Evolutionary conservation across 805 yeast genomes (phyloP).

Genomic region (Nakazawaea ambrosiae): DNA sequence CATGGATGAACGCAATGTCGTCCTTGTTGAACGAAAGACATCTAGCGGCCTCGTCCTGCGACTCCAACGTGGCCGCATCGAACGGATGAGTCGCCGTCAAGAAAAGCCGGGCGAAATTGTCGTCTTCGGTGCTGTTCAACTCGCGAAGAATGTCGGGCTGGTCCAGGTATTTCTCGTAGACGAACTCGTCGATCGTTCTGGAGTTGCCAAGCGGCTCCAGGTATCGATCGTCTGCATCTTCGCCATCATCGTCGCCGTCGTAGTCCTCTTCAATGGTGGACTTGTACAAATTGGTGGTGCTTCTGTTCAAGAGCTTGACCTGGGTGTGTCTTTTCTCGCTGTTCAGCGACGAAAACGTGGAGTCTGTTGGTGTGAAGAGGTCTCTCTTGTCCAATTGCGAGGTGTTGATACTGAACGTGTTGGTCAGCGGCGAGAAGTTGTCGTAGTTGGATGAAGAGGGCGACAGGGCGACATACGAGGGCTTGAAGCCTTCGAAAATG

Average conservation of each 20-base stretch:
- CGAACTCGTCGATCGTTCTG: neutral
- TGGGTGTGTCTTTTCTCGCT: slow-evolving; percentile 8
- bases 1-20: slow-evolving; percentile 71
- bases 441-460: slow-evolving; percentile 6
- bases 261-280: neutral
- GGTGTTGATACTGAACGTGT: slow-evolving; percentile 4
- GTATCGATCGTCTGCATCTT: neutral
- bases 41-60: slow-evolving; percentile 60
- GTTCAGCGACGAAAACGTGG: slow-evolving; percentile 6
- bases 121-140: slow-evolving; percentile 19
- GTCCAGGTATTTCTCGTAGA: neutral
- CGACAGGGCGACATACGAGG: slow-evolving; percentile 4
- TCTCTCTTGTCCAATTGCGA: slow-evolving; percentile 2
- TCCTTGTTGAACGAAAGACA: slow-evolving; percentile 66
- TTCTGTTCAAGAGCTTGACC: slow-evolving; percentile 7
- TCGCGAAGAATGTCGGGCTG: slow-evolving; percentile 5
- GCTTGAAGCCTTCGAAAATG: slow-evolving; percentile 9
- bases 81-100: slow-evolving; percentile 54
- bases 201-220: neutral
- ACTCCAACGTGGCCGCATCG: slow-evolving; percentile 51
- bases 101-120: slow-evolving; percentile 47
- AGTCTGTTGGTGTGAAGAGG: slow-evolving; percentile 6
- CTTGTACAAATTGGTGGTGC: slow-evolving; percentile 3
- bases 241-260: neutral
- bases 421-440: slow-evolving; percentile 2